Percentiles rank a stretch among this genome's conserved stretches.
Conservation (phyloP, 2,329 filamentous ascomycete species). For the Talaromyces sp. region DNA sequence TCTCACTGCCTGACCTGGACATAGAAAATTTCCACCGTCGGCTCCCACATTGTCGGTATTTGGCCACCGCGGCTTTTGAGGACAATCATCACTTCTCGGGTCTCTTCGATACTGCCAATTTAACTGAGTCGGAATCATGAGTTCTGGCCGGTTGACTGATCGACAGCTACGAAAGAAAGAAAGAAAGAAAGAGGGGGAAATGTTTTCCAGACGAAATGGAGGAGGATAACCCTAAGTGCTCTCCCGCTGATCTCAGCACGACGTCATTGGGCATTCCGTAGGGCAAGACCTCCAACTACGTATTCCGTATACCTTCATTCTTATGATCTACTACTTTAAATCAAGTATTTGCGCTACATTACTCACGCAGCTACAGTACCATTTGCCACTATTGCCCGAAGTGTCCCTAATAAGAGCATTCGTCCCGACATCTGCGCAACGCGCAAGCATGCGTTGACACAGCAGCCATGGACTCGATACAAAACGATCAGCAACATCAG, state of each 20-base stretch:
- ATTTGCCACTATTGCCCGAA: not conserved
- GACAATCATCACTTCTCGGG: not conserved
- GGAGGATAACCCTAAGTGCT: not conserved
- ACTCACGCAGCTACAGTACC: not conserved
- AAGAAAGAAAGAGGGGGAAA: not conserved
- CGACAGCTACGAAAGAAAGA: not conserved
- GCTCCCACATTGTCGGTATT: too few relatives aligned
- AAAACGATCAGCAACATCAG: not conserved
- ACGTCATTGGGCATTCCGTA: conserved; percentile 11
- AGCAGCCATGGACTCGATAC: not conserved
- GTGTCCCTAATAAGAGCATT: not conserved
- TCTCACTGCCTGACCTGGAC: too few relatives aligned
- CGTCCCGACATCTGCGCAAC: not conserved
- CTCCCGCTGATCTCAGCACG: conserved; percentile 7
- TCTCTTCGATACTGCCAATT: not conserved
- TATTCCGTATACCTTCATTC: not conserved
- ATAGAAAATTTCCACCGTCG: too few relatives aligned
- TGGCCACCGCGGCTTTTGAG: not conserved
- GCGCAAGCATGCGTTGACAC: conserved; percentile 3
- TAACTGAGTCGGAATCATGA: not conserved
- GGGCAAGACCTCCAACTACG: not conserved
- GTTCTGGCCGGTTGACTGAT: not conserved
- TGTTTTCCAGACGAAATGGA: not conserved
- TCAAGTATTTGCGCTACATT: too few relatives aligned
- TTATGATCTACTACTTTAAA: not conserved